A percentile compares a stretch with the other conserved stretches of the same genome.
Evolutionary conservation across 768 basidiomycete genomes (phyloP).

Genomic region (Rubroboletus pulcherrimus): DNA sequence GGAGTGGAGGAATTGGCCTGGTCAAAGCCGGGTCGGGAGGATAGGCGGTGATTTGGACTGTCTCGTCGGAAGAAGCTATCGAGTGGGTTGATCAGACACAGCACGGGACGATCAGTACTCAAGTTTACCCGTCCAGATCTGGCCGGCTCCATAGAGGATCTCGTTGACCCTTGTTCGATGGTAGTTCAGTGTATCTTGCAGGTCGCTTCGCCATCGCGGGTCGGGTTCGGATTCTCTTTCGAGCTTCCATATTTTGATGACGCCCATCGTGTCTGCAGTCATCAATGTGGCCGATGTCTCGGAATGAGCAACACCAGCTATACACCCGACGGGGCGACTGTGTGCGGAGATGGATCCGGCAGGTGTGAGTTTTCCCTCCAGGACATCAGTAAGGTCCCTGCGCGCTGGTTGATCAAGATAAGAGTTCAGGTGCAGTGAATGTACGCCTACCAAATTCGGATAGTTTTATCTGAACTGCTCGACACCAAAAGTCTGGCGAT

Average conservation of each 20-base stretch:
- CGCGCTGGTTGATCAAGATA: background rate
- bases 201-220: constrained; percentile 48
- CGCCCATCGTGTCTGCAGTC: constrained; percentile 90
- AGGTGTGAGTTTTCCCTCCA: constrained; percentile 40
- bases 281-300: constrained; percentile 54
- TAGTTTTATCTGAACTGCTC: constrained; percentile 84
- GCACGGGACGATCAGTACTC: background rate
- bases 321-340: constrained; percentile 80
- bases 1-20: constrained; percentile 49
- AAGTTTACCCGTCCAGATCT: constrained; percentile 82
- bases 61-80: constrained; percentile 86
- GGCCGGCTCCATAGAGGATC: constrained; percentile 56
- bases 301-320: constrained; percentile 53
- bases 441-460: constrained; percentile 74
- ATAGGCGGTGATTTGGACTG: constrained; percentile 59
- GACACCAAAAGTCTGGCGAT: constrained; percentile 68
- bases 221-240: constrained; percentile 35
- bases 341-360: constrained; percentile 77
- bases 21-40: constrained; percentile 28
- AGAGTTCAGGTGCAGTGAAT: background rate
- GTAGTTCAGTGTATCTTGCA: constrained; percentile 54
- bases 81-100: constrained; percentile 1
- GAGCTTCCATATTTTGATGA: constrained; percentile 79
- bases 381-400: constrained; percentile 63
- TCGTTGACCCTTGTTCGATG: constrained; percentile 87